A percentile compares a stretch with the other conserved stretches of the same genome.
Evolutionary conservation across 345 rosid species (phyloP).

Genomic region (Anastatica hierochuntica): DNA sequence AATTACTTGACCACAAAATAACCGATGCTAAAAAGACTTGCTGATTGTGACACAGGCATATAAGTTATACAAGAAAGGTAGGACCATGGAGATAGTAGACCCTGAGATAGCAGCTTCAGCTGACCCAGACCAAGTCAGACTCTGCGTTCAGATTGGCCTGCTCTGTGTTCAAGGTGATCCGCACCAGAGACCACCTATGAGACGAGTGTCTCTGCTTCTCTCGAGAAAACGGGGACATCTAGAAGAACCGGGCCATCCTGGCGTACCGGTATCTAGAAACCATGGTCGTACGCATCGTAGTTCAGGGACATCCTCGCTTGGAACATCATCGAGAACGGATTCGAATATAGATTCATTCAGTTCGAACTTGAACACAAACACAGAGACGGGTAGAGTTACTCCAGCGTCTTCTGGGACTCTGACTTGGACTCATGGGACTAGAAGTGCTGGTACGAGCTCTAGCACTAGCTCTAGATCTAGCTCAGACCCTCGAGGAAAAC

Average conservation of each 20-base stretch:
- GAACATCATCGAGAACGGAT: slow-evolving; percentile 27
- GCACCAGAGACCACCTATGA: slow-evolving; percentile 50
- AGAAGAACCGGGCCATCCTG: slow-evolving; percentile 64
- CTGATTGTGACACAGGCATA: slow-evolving; percentile 44
- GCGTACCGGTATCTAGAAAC: slow-evolving; percentile 54
- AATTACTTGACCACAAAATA: too few relatives aligned
- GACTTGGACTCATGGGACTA: slow-evolving; percentile 5
- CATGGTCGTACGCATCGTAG: slow-evolving; percentile 44
- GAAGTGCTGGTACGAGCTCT: slow-evolving; percentile 22
- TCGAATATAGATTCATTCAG: slow-evolving; percentile 32
- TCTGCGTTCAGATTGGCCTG: slow-evolving; percentile 69
- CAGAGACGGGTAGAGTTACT: slow-evolving; percentile 18
- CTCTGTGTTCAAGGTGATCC: slow-evolving; percentile 88
- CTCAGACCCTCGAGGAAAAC: slow-evolving; percentile 42
- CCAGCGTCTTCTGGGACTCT: slow-evolving; percentile 23
- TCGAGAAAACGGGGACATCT: slow-evolving; percentile 51
- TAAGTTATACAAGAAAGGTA: slow-evolving; percentile 56
- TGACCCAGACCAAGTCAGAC: slow-evolving; percentile 39
- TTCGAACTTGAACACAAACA: slow-evolving; percentile 34
- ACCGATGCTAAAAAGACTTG: background rate
- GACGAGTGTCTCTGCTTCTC: slow-evolving; percentile 52
- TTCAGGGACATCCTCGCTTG: slow-evolving; percentile 31
- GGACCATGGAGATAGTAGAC: slow-evolving; percentile 64
- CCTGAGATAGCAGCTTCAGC: slow-evolving; percentile 42
- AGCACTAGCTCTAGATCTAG: slow-evolving; percentile 18